Percentiles rank a stretch among this genome's conserved stretches.
phyloP scores from a whole-genome alignment of 306 rosid species.

The Begonia loranthoides region DNA sequence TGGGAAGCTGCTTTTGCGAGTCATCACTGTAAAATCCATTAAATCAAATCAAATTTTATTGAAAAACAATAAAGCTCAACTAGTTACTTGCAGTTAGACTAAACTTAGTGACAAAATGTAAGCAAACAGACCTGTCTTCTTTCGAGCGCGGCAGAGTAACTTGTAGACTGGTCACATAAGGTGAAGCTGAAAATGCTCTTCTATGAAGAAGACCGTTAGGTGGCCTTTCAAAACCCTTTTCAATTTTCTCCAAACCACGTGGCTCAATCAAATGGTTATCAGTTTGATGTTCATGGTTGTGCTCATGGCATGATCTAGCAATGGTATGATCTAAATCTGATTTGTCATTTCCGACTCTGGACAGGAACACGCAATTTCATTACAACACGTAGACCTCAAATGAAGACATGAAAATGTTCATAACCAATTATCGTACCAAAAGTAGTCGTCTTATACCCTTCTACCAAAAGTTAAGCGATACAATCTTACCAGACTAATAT shows the following conservation, averaged over 20 bases:
- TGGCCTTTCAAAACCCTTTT: conserved; percentile 21
- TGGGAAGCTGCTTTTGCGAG: conserved; percentile 24
- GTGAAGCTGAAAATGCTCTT: conserved; percentile 25
- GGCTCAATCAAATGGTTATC: conserved; percentile 35
- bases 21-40: conserved; percentile 30
- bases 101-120: not conserved
- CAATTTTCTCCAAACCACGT: conserved; percentile 27
- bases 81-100: no score
- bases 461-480: no score
- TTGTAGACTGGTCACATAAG: conserved; percentile 13
- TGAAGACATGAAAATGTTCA: no score
- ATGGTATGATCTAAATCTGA: conserved; percentile 37
- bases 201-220: conserved; percentile 24
- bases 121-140: conserved; percentile 43
- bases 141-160: conserved; percentile 20
- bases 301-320: conserved; percentile 43
- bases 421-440: no score
- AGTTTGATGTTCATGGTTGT: conserved; percentile 22
- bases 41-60: not conserved
- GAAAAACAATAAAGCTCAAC: no score
- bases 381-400: no score
- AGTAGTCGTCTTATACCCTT: no score
- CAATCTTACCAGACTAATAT: no score
- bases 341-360: conserved; percentile 35
- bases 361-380: conserved; percentile 6